Percentiles rank a stretch among this genome's conserved stretches.
These are phyloP conservation scores for Rhizopogon sp. DNA, from an alignment of 768 basidiomycete species.

Conservation along the genomic window DNA sequence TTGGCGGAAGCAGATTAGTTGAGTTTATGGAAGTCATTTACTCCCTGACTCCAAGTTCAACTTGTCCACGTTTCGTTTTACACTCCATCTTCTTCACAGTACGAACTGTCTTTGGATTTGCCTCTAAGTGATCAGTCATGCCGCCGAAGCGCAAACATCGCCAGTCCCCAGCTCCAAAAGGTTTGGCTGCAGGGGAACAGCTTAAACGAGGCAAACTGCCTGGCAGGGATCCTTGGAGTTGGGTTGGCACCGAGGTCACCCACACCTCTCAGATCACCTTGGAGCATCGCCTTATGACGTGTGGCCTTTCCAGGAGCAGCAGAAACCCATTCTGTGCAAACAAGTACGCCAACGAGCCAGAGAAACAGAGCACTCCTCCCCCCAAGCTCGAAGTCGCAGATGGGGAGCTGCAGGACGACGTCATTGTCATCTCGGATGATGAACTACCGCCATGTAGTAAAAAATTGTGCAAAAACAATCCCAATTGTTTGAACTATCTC, in stretches of 20 bases:
- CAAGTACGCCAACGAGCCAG: constrained; percentile 36
- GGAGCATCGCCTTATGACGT: constrained; percentile 63
- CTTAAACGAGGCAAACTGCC: constrained; percentile 54
- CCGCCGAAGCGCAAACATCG: constrained; percentile 55
- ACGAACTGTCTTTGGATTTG: background rate
- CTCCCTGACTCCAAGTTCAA: background rate
- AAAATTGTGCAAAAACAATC: constrained; percentile 68
- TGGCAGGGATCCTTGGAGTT: constrained; percentile 61
- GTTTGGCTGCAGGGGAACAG: constrained; percentile 56
- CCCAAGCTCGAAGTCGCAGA: constrained; percentile 14
- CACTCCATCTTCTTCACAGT: background rate
- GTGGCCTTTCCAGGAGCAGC: constrained; percentile 56
- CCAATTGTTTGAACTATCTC: constrained; percentile 83
- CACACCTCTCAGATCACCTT: constrained; percentile 54
- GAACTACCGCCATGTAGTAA: constrained; percentile 52
- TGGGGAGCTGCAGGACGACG: constrained; percentile 52
- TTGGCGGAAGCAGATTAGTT: background rate
- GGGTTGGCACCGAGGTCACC: constrained; percentile 68
- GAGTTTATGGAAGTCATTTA: background rate
- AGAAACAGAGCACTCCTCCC: constrained; percentile 9
- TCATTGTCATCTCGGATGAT: constrained; percentile 70
- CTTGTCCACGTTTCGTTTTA: constrained; percentile 1
- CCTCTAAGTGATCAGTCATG: constrained; percentile 30
- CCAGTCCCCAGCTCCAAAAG: constrained; percentile 40
- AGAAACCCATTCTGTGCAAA: constrained; percentile 52